phyloP scores from a whole-genome alignment of 352 stramenopile genomes.

The Thraustochytrium sp. region DNA sequence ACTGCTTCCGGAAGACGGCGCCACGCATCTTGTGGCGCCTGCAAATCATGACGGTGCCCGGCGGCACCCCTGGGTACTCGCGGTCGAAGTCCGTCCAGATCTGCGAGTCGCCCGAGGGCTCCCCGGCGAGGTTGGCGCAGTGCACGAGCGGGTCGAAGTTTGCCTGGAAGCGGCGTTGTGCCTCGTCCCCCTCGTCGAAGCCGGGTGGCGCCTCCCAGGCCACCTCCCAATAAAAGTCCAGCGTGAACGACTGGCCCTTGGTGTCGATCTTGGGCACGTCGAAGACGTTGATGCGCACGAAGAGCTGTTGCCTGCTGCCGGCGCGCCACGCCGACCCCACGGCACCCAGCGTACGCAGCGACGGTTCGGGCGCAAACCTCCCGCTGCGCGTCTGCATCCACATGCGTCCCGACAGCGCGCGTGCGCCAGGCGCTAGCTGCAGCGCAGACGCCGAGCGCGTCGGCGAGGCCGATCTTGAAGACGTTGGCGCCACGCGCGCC shows the following conservation, averaged over 20 bases:
- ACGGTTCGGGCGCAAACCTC: too few species aligned
- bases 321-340: too few species aligned
- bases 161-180: background rate
- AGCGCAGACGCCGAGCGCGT: too few species aligned
- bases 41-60: background rate
- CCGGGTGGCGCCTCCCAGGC: background rate
- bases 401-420: too few species aligned
- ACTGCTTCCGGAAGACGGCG: background rate
- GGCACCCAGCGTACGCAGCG: too few species aligned
- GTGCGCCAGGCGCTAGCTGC: too few species aligned
- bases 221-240: conserved; percentile 2
- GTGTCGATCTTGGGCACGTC: background rate
- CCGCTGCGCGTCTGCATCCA: too few species aligned
- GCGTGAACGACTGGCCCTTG: background rate
- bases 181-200: background rate
- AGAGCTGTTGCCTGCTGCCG: too few species aligned
- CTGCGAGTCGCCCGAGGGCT: background rate
- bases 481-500: too few species aligned
- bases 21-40: background rate
- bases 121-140: background rate
- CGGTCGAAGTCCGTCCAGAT: background rate
- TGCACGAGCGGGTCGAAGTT: background rate
- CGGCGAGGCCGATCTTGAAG: too few species aligned
- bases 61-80: background rate
- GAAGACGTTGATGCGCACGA: background rate